These are phyloP conservation scores for Hypoxylon sp. DNA, from an alignment of 2,329 filamentous ascomycete genomes.

Conservation along the genomic window DNA sequence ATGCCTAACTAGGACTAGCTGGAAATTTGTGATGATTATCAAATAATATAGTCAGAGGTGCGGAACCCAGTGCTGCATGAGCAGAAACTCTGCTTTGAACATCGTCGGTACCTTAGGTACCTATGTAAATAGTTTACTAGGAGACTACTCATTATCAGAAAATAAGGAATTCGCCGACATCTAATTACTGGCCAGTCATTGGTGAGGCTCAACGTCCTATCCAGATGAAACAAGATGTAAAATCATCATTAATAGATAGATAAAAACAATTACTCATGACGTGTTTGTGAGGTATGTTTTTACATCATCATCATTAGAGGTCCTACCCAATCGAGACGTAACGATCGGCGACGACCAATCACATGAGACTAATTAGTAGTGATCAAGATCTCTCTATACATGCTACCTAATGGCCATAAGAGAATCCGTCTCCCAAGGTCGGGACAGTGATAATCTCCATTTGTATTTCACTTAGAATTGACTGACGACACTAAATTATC, in stretches of 20 bases:
- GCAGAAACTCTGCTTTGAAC: background rate
- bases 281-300: background rate
- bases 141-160: background rate
- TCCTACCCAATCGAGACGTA: slow-evolving; percentile 6
- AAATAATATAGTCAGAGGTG: slow-evolving; percentile 13
- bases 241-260: background rate
- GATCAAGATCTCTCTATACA: background rate
- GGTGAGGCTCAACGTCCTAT: background rate
- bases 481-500: background rate
- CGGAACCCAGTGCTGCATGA: background rate
- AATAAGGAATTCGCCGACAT: background rate
- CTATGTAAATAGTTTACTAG: background rate
- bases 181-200: background rate
- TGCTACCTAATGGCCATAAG: background rate
- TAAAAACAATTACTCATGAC: background rate
- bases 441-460: background rate
- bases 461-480: background rate
- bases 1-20: background rate
- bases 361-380: background rate
- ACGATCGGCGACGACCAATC: background rate
- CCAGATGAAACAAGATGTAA: too few relatives aligned
- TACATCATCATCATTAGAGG: slow-evolving; percentile 5
- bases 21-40: slow-evolving; percentile 27
- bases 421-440: background rate
- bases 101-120: too few relatives aligned